Evolutionary conservation across 306 rosid genomes (phyloP), one percentile per base, ranked within the genome.

Genomic region (Macrotyloma uniflorum): DNA sequence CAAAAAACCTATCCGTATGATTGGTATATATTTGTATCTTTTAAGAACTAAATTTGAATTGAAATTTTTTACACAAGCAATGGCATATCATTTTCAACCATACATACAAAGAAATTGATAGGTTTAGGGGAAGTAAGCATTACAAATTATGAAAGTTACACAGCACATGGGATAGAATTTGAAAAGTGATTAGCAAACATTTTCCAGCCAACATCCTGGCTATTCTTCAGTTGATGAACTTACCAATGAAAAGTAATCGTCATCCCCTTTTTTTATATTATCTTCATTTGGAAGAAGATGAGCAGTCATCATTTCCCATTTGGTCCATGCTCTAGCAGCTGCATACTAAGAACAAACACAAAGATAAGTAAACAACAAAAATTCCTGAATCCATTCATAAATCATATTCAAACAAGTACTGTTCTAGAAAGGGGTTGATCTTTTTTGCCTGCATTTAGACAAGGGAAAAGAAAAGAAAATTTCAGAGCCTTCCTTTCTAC

Each of bases 251-350:
- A 95, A 95, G 24, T 66, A 47, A 59, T 95, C 97, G 62, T 95
- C 96, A 5, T 95, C 97, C 53, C 97, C 97, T 69, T 2, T 90
- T 83, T 90, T 92, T 58, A 91, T 74, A 79, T 82, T 86, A 43
- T 95, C 98, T 63, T 88, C 94, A 82, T 91, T 90, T 76, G 91
- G 95, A 83, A 85, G 76, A 76, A 95, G 98, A 88, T 91, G 97
- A 38, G 97, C 93, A 45, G 95, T 92, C 93, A 87, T 85, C 98
- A 95, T 92, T 89, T 95, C 98, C 98, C 98, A 95, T 79, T 88
- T 95, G 84, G 98, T 95, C 98, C 98, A 95, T 61, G 98, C 97
- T 88, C 96, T 95, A 24, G 98, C 97, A 23, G 98, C 98, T 70
- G 95, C 98, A 86, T 87, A 85, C 98, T 94, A 83, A 11, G 83